These are phyloP conservation scores for Arthromyces matolae DNA, from an alignment of 768 basidiomycete species.

Conservation along the genomic window DNA sequence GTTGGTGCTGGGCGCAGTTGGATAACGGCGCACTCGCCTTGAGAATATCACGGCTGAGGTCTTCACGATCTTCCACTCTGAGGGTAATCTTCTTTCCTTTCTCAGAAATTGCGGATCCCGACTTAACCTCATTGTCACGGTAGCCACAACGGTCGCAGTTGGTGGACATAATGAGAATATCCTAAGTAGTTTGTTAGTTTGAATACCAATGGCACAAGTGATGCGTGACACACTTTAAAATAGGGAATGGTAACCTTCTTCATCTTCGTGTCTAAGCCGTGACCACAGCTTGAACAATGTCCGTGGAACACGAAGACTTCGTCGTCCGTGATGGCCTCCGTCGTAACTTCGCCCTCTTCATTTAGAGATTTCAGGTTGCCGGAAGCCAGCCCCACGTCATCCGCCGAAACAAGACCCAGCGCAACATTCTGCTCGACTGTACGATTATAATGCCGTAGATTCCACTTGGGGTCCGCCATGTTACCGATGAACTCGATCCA, in stretches of 20 bases:
- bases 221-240: slow-evolving; percentile 68
- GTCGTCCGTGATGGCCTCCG: slow-evolving; percentile 54
- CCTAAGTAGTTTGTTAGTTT: slow-evolving; percentile 41
- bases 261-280: slow-evolving; percentile 82
- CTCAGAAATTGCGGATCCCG: slow-evolving; percentile 83
- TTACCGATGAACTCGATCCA: slow-evolving; percentile 88
- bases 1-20: too few species aligned
- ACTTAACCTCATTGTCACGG: slow-evolving; percentile 96
- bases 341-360: slow-evolving; percentile 17
- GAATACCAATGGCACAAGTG: not conserved
- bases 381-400: slow-evolving; percentile 29
- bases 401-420: slow-evolving; percentile 64
- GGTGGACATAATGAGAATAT: slow-evolving; percentile 80
- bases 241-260: slow-evolving; percentile 96
- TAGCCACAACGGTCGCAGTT: slow-evolving; percentile 96
- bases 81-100: slow-evolving; percentile 85
- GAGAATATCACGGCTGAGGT: slow-evolving; percentile 87
- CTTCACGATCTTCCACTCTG: slow-evolving; percentile 89
- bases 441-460: slow-evolving; percentile 75
- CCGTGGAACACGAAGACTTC: slow-evolving; percentile 79
- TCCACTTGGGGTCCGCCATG: slow-evolving; percentile 93
- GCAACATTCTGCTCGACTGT: slow-evolving; percentile 76
- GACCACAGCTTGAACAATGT: slow-evolving; percentile 84
- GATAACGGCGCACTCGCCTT: too few species aligned
- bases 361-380: slow-evolving; percentile 1